phyloP scores from a whole-genome alignment of 2,329 filamentous ascomycete species.

The Colletotrichum sp. region DNA sequence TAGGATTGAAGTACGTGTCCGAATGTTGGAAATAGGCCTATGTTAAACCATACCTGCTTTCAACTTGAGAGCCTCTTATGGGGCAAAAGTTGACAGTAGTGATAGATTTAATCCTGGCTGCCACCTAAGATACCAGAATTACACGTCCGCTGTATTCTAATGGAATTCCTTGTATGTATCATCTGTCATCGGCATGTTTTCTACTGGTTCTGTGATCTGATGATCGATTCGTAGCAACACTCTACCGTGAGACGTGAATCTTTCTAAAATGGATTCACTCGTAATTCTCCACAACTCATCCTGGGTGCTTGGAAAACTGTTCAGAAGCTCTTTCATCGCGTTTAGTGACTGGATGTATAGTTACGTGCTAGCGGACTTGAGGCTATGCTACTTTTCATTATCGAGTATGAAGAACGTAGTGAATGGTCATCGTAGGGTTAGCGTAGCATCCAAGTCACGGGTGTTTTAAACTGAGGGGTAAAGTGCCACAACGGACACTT shows the following conservation, averaged over 20 bases:
- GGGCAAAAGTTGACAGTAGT: background rate
- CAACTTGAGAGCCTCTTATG: background rate
- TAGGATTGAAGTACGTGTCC: rapidly evolving
- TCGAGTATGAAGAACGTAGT: no score
- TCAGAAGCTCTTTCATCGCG: no score
- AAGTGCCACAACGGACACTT: background rate
- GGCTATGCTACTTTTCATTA: no score
- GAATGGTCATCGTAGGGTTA: background rate
- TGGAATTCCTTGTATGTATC: background rate
- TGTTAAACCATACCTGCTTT: background rate
- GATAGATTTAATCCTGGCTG: background rate
- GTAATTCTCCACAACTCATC: background rate
- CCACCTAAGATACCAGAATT: background rate
- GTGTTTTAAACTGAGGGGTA: background rate
- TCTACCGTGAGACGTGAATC: background rate
- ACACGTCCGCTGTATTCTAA: background rate
- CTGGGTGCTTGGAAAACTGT: background rate
- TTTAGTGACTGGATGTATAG: no score
- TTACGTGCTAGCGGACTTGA: no score
- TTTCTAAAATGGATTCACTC: background rate
- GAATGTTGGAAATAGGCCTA: background rate
- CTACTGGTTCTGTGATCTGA: background rate
- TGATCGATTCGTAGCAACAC: background rate
- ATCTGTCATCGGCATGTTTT: background rate
- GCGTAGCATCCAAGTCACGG: background rate